These are phyloP conservation scores for Lentithecium fluviatile DNA, from an alignment of 495 filamentous ascomycete genomes.

Conservation along the genomic window DNA sequence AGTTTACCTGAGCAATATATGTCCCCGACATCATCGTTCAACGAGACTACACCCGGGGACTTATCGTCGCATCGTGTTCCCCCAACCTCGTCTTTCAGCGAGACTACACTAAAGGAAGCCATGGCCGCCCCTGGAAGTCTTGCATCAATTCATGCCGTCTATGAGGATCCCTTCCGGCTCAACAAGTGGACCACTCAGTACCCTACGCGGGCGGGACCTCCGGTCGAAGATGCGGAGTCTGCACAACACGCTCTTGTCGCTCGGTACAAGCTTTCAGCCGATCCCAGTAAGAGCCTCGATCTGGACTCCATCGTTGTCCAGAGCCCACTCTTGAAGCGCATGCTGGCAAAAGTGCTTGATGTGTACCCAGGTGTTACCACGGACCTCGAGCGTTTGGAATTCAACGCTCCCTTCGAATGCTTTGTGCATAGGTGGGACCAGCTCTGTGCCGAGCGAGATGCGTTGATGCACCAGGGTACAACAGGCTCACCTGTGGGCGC, in stretches of 20 bases:
- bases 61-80: too few species aligned
- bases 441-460: conserved; percentile 44
- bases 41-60: too few species aligned
- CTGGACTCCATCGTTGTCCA: conserved; percentile 65
- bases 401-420: conserved; percentile 58
- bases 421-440: conserved; percentile 65
- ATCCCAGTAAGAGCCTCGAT: conserved; percentile 58
- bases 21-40: not conserved
- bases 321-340: conserved; percentile 58
- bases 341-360: conserved; percentile 54
- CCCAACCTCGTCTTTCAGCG: too few species aligned
- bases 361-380: conserved; percentile 65
- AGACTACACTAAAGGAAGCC: not conserved
- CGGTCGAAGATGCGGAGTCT: conserved; percentile 51
- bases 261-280: conserved; percentile 53
- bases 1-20: not conserved
- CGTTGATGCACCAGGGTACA: too few species aligned
- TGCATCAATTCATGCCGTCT: conserved; percentile 1
- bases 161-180: not conserved
- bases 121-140: not conserved
- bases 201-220: not conserved
- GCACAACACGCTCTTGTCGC: conserved; percentile 53
- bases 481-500: not conserved
- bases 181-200: conserved; percentile 13
- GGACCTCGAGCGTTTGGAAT: conserved; percentile 59